These are phyloP conservation scores for Dispira simplex DNA, from an alignment of 192 early-diverging fungal genomes.

Conservation along the genomic window DNA sequence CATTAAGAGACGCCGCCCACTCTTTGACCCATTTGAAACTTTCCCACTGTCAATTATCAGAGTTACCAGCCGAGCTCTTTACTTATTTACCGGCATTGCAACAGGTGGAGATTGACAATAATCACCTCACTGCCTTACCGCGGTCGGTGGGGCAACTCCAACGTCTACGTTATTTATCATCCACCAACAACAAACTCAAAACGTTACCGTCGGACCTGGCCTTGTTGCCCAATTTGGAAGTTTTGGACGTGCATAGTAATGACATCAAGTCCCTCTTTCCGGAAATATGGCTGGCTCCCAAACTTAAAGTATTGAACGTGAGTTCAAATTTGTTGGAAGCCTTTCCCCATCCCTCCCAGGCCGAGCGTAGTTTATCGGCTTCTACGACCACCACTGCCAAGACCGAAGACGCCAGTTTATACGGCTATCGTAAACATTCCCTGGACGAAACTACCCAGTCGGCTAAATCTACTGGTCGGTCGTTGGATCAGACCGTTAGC, in stretches of 20 bases:
- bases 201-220: slow-evolving; percentile 54
- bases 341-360: slow-evolving; percentile 51
- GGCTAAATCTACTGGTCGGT: background rate
- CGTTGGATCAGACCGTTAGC: too few species aligned
- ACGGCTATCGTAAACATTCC: background rate
- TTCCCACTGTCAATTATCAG: slow-evolving; percentile 52
- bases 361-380: slow-evolving; percentile 2
- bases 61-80: slow-evolving; percentile 42
- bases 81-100: slow-evolving; percentile 35
- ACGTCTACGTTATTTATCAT: slow-evolving; percentile 36
- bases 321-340: slow-evolving; percentile 66
- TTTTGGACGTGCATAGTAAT: slow-evolving; percentile 62
- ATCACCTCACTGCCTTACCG: slow-evolving; percentile 54
- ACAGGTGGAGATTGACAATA: slow-evolving; percentile 45
- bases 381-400: background rate
- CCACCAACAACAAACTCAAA: slow-evolving; percentile 51
- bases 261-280: slow-evolving; percentile 51
- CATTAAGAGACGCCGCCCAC: slow-evolving; percentile 26
- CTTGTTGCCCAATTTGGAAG: slow-evolving; percentile 36
- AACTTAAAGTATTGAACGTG: slow-evolving; percentile 51
- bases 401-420: background rate
- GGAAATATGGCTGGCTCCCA: slow-evolving; percentile 62
- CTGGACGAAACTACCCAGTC: background rate
- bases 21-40: slow-evolving; percentile 34
- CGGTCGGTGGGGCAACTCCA: slow-evolving; percentile 34